phyloP scores from a whole-genome alignment of 1,284 basidiomycete genomes.

The Tilletia caries region DNA sequence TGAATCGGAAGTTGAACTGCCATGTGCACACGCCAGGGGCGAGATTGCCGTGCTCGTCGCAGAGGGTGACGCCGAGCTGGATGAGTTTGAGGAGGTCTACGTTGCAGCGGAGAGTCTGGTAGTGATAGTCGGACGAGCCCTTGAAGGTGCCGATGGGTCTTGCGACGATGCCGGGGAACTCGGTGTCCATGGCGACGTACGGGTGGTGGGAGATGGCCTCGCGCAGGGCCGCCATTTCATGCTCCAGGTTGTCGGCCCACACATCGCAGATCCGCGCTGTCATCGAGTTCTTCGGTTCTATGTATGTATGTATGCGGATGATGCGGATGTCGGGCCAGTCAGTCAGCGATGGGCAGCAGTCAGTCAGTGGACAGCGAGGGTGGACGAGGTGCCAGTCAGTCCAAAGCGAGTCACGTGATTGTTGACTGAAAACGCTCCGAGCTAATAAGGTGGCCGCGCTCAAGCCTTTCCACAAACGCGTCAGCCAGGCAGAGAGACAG shows the following conservation, averaged over 20 bases:
- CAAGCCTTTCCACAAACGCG: neutral
- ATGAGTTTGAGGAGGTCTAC: conserved; percentile 97
- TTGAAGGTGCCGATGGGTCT: conserved; percentile 94
- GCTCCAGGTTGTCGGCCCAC: conserved; percentile 88
- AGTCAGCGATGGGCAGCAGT: neutral
- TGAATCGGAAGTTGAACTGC: conserved; percentile 99
- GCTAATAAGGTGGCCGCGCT: neutral
- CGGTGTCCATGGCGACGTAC: conserved; percentile 97
- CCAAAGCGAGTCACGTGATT: neutral
- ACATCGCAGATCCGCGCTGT: conserved; percentile 64
- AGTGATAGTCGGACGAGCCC: conserved; percentile 96
- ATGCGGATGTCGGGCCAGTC: neutral
- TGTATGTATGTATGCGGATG: neutral
- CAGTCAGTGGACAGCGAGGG: neutral
- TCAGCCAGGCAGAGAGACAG: too few species aligned
- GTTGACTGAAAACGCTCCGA: too few species aligned
- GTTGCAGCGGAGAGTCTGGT: conserved; percentile 93
- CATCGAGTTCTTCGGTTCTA: conserved; percentile 24
- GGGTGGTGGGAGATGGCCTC: conserved; percentile 84
- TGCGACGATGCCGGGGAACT: conserved; percentile 97
- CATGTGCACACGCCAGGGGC: conserved; percentile 80
- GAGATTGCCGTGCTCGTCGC: conserved; percentile 85
- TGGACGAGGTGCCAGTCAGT: too few species aligned
- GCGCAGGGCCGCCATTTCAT: conserved; percentile 83
- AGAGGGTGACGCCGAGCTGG: conserved; percentile 90